Conservation (phyloP, 768 basidiomycete genomes). For the Serendipita sp. region DNA sequence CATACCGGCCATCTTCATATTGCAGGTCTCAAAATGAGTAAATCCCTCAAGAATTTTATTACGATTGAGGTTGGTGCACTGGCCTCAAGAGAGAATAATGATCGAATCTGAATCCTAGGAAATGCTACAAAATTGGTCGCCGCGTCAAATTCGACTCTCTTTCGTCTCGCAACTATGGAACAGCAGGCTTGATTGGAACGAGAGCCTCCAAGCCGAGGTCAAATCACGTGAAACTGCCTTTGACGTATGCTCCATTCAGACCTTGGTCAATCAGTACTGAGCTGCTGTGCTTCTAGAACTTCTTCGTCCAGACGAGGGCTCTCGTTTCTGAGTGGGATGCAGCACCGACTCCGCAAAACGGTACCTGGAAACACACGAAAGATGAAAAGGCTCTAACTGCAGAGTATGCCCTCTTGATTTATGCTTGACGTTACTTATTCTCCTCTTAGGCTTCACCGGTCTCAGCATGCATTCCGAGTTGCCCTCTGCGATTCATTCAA, state of each 20-base stretch:
- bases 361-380: slow-evolving; percentile 17
- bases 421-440: background rate
- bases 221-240: slow-evolving; percentile 66
- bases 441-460: slow-evolving; percentile 44
- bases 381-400: slow-evolving; percentile 51
- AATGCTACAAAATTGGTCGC: slow-evolving; percentile 63
- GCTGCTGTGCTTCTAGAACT: slow-evolving; percentile 47
- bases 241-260: slow-evolving; percentile 41
- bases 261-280: background rate
- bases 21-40: slow-evolving; percentile 98
- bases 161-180: slow-evolving; percentile 90
- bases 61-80: slow-evolving; percentile 63
- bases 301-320: slow-evolving; percentile 80
- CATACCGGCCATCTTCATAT: slow-evolving; percentile 98
- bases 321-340: slow-evolving; percentile 39
- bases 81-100: slow-evolving; percentile 8
- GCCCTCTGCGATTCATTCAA: slow-evolving; percentile 97
- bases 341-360: slow-evolving; percentile 24
- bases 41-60: slow-evolving; percentile 97
- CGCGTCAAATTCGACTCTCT: slow-evolving; percentile 79
- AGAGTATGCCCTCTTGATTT: slow-evolving; percentile 29
- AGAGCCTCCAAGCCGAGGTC: slow-evolving; percentile 73
- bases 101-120: slow-evolving; percentile 35
- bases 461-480: slow-evolving; percentile 62
- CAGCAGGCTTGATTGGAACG: slow-evolving; percentile 85